phyloP scores from a whole-genome alignment of 495 filamentous ascomycete genomes.

The Lasiosphaeria miniovina region DNA sequence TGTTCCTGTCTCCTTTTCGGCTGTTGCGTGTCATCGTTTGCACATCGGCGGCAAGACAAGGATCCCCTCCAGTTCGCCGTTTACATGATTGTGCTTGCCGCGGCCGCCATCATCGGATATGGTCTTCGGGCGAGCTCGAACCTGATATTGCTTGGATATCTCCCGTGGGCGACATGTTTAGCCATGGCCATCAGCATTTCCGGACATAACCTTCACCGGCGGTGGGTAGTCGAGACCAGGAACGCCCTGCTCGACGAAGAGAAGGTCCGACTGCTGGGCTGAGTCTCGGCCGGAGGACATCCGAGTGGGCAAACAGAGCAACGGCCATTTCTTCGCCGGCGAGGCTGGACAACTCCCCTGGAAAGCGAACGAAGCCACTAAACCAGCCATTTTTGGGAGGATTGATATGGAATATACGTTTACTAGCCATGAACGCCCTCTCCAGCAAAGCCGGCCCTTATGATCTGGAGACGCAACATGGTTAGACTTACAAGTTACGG shows the following conservation, averaged over 20 bases:
- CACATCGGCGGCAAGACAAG: conserved; percentile 37
- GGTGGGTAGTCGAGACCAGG: conserved; percentile 1
- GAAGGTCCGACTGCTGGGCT: conserved; percentile 16
- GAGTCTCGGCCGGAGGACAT: neutral
- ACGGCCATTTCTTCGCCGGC: neutral
- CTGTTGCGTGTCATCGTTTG: conserved; percentile 45
- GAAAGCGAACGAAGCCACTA: neutral
- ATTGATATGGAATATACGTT: conserved; percentile 5
- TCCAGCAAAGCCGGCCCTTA: too few relatives aligned
- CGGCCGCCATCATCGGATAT: conserved; percentile 32
- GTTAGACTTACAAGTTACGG: too few relatives aligned
- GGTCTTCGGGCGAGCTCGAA: conserved; percentile 31
- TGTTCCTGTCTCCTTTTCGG: conserved; percentile 44
- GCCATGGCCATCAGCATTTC: conserved; percentile 41
- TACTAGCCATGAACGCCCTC: too few relatives aligned
- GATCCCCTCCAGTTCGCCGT: conserved; percentile 40
- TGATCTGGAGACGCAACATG: too few relatives aligned
- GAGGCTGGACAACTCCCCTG: neutral
- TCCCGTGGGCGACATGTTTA: conserved; percentile 41
- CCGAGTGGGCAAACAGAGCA: neutral
- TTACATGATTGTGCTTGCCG: conserved; percentile 32
- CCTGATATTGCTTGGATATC: conserved; percentile 40
- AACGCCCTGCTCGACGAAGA: conserved; percentile 11
- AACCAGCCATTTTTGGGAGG: neutral
- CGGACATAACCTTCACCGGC: conserved; percentile 18